phyloP scores from a whole-genome alignment of 1,139 yeast species.

The Kurtzmaniella quercitrusa region DNA sequence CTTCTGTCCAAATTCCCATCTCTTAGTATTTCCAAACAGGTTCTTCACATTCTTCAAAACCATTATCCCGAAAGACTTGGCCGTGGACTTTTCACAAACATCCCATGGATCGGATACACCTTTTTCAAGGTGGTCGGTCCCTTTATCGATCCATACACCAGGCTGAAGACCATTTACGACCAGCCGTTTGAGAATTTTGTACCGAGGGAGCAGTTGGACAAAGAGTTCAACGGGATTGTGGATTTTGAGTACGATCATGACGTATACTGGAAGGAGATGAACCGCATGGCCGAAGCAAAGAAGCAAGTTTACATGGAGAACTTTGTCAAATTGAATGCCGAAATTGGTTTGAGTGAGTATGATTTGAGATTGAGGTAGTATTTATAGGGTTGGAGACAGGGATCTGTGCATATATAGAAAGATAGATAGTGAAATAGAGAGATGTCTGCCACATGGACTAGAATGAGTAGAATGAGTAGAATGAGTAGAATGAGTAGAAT shows the following conservation, averaged over 20 bases:
- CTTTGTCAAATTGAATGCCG: slow-evolving; percentile 62
- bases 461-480: no score
- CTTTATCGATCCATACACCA: slow-evolving; percentile 89
- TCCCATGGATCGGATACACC: slow-evolving; percentile 90
- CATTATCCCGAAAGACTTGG: slow-evolving; percentile 97
- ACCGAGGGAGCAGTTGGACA: slow-evolving; percentile 75
- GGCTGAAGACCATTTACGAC: slow-evolving; percentile 87
- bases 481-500: no score
- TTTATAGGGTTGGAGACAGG: background rate
- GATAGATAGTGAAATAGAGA: no score
- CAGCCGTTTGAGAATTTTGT: slow-evolving; percentile 83
- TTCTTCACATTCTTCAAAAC: slow-evolving; percentile 81
- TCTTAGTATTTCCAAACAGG: slow-evolving; percentile 60
- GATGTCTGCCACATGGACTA: no score
- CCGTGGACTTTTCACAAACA: slow-evolving; percentile 81
- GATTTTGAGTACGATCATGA: slow-evolving; percentile 80
- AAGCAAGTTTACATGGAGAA: slow-evolving; percentile 54
- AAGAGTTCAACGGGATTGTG: slow-evolving; percentile 76
- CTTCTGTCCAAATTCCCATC: slow-evolving; percentile 42
- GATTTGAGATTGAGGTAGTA: slow-evolving; percentile 26
- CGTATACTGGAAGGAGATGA: slow-evolving; percentile 74
- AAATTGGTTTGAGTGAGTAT: slow-evolving; percentile 66
- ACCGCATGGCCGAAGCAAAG: slow-evolving; percentile 53
- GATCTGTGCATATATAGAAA: background rate
- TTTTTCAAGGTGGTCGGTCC: slow-evolving; percentile 88